Conservation (phyloP, 1,284 basidiomycete species). For the Tylopilus orsonianus region DNA sequence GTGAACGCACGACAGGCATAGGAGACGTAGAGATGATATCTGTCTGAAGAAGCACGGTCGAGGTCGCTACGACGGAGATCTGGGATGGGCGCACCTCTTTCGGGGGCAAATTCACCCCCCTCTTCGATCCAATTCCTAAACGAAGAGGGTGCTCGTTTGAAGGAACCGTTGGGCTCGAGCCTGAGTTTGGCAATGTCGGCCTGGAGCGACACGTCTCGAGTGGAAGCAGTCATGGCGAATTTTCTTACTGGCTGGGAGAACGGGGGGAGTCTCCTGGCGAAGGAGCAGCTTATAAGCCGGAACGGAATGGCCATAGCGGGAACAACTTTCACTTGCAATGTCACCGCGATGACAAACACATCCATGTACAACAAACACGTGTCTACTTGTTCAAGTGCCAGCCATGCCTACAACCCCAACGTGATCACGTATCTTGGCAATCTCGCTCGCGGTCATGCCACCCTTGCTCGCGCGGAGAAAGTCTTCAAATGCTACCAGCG, state of each 20-base stretch:
- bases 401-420: constrained; percentile 79
- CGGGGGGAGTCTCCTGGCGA: constrained; percentile 10
- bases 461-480: constrained; percentile 74
- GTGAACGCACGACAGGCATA: constrained; percentile 69
- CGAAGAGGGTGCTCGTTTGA: constrained; percentile 70
- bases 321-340: constrained; percentile 7
- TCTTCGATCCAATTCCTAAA: constrained; percentile 78
- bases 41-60: constrained; percentile 44
- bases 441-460: constrained; percentile 65
- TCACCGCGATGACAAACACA: constrained; percentile 16
- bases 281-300: constrained; percentile 7
- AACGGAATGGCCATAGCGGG: constrained; percentile 15
- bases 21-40: constrained; percentile 89
- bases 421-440: constrained; percentile 75
- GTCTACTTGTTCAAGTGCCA: constrained; percentile 50
- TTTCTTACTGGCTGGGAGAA: too few relatives aligned
- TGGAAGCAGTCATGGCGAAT: constrained; percentile 26
- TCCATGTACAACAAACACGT: constrained; percentile 6
- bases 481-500: constrained; percentile 66
- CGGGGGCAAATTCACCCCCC: constrained; percentile 77
- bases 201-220: constrained; percentile 38
- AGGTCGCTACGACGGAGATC: not conserved
- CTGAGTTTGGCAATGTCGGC: constrained; percentile 69
- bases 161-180: constrained; percentile 70
- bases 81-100: constrained; percentile 57